Conservation (phyloP, 495 filamentous ascomycete species). For the Daldinia loculata region DNA sequence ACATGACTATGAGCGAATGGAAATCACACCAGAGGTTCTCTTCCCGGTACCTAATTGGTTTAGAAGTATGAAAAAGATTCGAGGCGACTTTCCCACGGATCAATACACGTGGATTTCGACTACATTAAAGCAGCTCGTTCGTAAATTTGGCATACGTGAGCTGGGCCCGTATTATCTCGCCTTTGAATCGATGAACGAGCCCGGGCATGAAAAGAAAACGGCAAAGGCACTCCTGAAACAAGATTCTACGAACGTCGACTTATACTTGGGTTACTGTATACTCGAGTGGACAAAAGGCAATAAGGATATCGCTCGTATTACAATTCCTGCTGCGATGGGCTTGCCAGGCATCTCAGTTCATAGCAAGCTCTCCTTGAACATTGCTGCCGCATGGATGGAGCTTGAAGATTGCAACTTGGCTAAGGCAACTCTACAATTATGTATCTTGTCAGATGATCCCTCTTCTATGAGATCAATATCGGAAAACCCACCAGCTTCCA, state of each 20-base stretch:
- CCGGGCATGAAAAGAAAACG: slow-evolving; percentile 67
- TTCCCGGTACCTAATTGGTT: slow-evolving; percentile 52
- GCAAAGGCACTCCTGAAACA: slow-evolving; percentile 78
- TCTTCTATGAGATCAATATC: slow-evolving; percentile 6
- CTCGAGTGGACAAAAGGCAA: slow-evolving; percentile 71
- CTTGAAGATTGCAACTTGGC: slow-evolving; percentile 58
- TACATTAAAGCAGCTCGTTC: slow-evolving; percentile 66
- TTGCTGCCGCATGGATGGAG: slow-evolving; percentile 67
- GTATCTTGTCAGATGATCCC: slow-evolving; percentile 34
- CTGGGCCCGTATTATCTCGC: slow-evolving; percentile 78
- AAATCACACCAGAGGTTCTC: slow-evolving; percentile 49
- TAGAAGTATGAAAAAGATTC: slow-evolving; percentile 46
- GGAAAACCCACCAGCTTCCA: slow-evolving; percentile 22
- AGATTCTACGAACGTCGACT: slow-evolving; percentile 66
- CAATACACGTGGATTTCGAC: slow-evolving; percentile 59
- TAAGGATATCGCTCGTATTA: slow-evolving; percentile 62
- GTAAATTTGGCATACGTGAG: slow-evolving; percentile 51
- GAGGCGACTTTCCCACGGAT: slow-evolving; percentile 23
- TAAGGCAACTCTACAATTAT: slow-evolving; percentile 59
- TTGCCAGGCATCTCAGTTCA: slow-evolving; percentile 26
- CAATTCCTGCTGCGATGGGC: slow-evolving; percentile 63
- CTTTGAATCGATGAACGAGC: slow-evolving; percentile 68
- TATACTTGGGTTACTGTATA: slow-evolving; percentile 83
- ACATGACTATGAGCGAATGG: slow-evolving; percentile 47
- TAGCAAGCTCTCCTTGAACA: slow-evolving; percentile 21